Base-by-base conservation (phyloP, 1,284 basidiomycete genomes). In the Macrocystidia cucumis region DNA sequence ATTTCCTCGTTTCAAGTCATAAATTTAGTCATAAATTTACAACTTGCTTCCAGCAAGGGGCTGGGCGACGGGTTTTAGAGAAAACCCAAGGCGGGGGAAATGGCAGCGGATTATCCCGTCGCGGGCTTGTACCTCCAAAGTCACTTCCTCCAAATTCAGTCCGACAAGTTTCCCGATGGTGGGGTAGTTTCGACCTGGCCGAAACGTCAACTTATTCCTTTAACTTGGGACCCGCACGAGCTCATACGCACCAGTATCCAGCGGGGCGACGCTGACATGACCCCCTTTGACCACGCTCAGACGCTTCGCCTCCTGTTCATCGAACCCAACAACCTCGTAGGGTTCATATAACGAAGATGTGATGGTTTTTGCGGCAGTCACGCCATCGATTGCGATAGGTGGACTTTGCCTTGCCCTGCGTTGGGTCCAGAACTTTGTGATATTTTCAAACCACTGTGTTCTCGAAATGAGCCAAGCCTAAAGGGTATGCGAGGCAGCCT, bases 101-200 rank as follows among this genome's bases (percentile, higher is more conserved):
- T 78, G 74, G 35, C 62, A 68, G 22, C 60, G 58, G 22, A 74
- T 45, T 6, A 53, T 43, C 1, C 67, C 69, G 14, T 54, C 48
- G 3, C 56, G 43, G 1, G 63, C 67, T 29, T 55, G 40, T 1
- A 67, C 61, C 47, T 74, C 65, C 22, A 78, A 47, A 3, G 69
- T 63, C 12, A 66, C 52, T 42, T 77, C 70, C 42, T 72, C 66
- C 18, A 48, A 54, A 46, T 57, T 71, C 21, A 76, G 54, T 1
- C 62, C 65, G 4, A 76, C 54, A 11, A 79, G 60, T 35, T 59
- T 69, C 5, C 74, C 76, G 3, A 49, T 35, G 0, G 73, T 74
- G 3, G 63, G 63, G 29, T 64, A 59, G 35, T 56, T 60, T 17
- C 56, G 62, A 39, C 52, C 59, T 64, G 28, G 22, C 12, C 12